Evolutionary conservation across 352 stramenopile genomes (phyloP).

Genomic region (Thraustochytrium striatum): DNA sequence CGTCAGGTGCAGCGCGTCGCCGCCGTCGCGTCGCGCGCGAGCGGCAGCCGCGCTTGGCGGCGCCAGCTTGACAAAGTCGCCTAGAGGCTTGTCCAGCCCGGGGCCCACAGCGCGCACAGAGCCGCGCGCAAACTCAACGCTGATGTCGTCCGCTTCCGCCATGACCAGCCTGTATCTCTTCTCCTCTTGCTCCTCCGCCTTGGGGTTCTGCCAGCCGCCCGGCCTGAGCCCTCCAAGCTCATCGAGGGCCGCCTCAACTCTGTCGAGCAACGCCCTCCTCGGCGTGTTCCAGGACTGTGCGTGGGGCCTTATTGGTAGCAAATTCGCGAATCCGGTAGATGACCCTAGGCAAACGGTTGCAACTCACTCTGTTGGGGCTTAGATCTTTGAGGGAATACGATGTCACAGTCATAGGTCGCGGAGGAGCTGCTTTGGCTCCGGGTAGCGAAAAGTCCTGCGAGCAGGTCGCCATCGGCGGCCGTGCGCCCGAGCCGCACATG

Average conservation of each 20-base stretch:
- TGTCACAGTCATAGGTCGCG: no score
- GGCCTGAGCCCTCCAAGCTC: no score
- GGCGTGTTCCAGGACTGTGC: no score
- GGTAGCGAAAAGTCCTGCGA: slow-evolving; percentile 57
- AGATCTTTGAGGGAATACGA: no score
- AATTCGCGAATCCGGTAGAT: no score
- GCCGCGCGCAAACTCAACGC: not conserved
- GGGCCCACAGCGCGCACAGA: not conserved
- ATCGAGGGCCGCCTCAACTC: no score
- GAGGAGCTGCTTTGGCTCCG: no score
- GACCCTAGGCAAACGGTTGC: no score
- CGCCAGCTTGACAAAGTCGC: not conserved
- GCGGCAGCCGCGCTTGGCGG: not conserved
- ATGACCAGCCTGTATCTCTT: not conserved
- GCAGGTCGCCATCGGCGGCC: slow-evolving; percentile 58
- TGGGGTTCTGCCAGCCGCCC: not conserved
- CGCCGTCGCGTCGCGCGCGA: not conserved
- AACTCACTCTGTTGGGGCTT: no score
- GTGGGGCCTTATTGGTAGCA: no score
- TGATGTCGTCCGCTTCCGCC: not conserved
- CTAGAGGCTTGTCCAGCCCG: not conserved
- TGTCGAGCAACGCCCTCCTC: no score
- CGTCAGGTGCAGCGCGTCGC: not conserved
- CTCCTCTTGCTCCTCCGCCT: not conserved
- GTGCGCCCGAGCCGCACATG: slow-evolving; percentile 57